Percentiles rank a stretch among this genome's conserved stretches.
These are phyloP conservation scores for Iberis amara DNA, from an alignment of 441 rosid species.

Conservation along the genomic window DNA sequence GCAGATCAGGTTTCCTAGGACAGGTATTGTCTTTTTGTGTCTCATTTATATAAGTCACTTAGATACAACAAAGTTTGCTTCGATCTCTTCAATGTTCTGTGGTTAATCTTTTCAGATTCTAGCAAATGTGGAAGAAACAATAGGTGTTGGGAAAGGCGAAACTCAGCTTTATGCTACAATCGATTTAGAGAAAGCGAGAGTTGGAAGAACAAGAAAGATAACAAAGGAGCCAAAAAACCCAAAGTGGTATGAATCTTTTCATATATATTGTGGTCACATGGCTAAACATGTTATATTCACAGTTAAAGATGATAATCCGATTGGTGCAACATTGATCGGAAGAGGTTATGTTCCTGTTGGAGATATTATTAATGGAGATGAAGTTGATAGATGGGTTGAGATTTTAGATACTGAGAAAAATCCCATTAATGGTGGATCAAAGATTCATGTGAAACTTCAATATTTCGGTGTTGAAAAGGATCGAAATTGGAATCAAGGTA, in stretches of 20 bases:
- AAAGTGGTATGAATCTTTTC: constrained; percentile 80
- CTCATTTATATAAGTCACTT: background rate
- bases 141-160: constrained; percentile 71
- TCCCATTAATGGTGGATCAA: constrained; percentile 47
- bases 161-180: constrained; percentile 66
- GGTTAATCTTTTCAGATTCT: constrained; percentile 39
- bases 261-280: constrained; percentile 76
- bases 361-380: constrained; percentile 59
- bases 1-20: constrained; percentile 48
- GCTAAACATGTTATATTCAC: constrained; percentile 73
- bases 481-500: constrained; percentile 52
- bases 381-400: constrained; percentile 77
- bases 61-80: background rate
- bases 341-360: constrained; percentile 67
- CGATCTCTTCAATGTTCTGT: background rate
- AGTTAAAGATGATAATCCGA: constrained; percentile 73
- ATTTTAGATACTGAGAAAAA: constrained; percentile 54
- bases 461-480: constrained; percentile 62
- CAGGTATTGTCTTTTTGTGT: constrained; percentile 36
- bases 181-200: constrained; percentile 83
- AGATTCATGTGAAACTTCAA: constrained; percentile 81
- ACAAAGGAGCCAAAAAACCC: constrained; percentile 55
- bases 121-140: constrained; percentile 60
- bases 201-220: constrained; percentile 69
- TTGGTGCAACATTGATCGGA: constrained; percentile 81